Percentiles rank a stretch among this genome's conserved stretches.
These are phyloP conservation scores for Aureobasidium pullulans DNA, from an alignment of 2,329 filamentous ascomycete species.

Conservation along the genomic window DNA sequence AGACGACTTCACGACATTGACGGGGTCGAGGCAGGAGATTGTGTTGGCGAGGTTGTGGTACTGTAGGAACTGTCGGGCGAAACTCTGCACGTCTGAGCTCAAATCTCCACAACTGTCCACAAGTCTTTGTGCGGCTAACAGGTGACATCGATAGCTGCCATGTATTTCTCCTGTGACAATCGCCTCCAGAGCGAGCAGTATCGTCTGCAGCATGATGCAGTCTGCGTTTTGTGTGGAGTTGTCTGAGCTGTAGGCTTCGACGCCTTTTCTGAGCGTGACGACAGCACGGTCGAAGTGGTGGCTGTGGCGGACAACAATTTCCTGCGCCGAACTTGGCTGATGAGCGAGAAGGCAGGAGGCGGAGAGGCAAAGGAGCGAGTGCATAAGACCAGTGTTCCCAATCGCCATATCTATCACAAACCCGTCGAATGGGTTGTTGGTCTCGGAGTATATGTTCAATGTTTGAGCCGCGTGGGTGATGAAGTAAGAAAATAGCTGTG, in stretches of 20 bases:
- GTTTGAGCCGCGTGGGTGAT: slow-evolving; percentile 70
- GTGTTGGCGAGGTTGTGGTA: slow-evolving; percentile 63
- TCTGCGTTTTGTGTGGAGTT: slow-evolving; percentile 24
- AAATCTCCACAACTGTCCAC: slow-evolving; percentile 47
- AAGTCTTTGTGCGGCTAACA: slow-evolving; percentile 66
- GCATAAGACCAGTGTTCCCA: slow-evolving; percentile 76
- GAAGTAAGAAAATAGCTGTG: slow-evolving; percentile 76
- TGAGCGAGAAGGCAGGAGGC: slow-evolving; percentile 62
- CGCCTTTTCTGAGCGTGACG: slow-evolving; percentile 18
- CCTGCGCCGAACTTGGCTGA: slow-evolving; percentile 36
- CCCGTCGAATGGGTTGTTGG: slow-evolving; percentile 78
- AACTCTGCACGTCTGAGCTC: slow-evolving; percentile 64
- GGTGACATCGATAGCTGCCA: slow-evolving; percentile 72
- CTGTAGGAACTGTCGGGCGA: slow-evolving; percentile 70
- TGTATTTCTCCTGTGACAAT: slow-evolving; percentile 53
- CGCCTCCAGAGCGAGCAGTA: slow-evolving; percentile 54
- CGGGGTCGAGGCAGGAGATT: slow-evolving; percentile 45
- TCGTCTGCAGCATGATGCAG: slow-evolving; percentile 54
- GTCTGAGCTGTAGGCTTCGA: slow-evolving; percentile 14
- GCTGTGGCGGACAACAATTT: slow-evolving; percentile 47
- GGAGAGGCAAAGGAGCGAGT: slow-evolving; percentile 77
- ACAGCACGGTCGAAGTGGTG: slow-evolving; percentile 45
- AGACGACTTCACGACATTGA: slow-evolving; percentile 17
- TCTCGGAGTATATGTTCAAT: slow-evolving; percentile 72
- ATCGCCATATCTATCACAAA: slow-evolving; percentile 76